Evolutionary conservation across 169 alveolate genomes (phyloP).

Genomic region (Cryptosporidium sp.): DNA sequence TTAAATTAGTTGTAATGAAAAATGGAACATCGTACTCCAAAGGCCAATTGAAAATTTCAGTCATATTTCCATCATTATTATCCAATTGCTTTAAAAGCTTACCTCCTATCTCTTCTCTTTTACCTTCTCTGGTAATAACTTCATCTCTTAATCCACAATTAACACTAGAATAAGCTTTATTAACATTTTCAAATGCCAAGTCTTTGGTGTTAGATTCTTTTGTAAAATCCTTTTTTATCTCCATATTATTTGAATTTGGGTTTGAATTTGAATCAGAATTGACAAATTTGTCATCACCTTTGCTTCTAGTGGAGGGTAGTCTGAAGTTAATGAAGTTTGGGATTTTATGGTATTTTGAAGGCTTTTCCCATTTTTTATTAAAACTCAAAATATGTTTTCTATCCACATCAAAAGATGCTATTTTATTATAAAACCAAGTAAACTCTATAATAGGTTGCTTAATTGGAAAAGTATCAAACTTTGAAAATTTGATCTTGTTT

Average conservation of each 20-base stretch:
- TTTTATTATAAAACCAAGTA: constrained; percentile 66
- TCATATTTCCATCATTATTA: neutral
- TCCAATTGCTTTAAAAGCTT: neutral
- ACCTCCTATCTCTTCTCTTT: neutral
- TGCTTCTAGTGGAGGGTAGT: neutral
- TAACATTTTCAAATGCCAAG: neutral
- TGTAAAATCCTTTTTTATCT: neutral
- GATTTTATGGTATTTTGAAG: constrained; percentile 12
- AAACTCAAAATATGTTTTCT: constrained; percentile 49
- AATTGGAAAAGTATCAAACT: constrained; percentile 34
- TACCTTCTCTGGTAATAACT: neutral
- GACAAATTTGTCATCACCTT: no score
- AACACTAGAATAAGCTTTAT: neutral
- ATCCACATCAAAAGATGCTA: constrained; percentile 50
- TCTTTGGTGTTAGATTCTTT: neutral
- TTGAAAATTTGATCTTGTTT: constrained; percentile 25
- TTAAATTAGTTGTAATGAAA: neutral
- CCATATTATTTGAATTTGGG: no score
- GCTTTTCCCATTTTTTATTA: constrained; percentile 47
- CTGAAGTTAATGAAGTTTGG: constrained; percentile 17
- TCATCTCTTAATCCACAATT: neutral
- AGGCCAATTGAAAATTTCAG: constrained; percentile 2
- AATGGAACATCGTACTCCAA: constrained; percentile 46
- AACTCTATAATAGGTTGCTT: constrained; percentile 55
- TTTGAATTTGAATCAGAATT: neutral